These are phyloP conservation scores for Oryza glumipatula DNA, from an alignment of 176 grass and related monocot genomes.

Conservation along the genomic window DNA sequence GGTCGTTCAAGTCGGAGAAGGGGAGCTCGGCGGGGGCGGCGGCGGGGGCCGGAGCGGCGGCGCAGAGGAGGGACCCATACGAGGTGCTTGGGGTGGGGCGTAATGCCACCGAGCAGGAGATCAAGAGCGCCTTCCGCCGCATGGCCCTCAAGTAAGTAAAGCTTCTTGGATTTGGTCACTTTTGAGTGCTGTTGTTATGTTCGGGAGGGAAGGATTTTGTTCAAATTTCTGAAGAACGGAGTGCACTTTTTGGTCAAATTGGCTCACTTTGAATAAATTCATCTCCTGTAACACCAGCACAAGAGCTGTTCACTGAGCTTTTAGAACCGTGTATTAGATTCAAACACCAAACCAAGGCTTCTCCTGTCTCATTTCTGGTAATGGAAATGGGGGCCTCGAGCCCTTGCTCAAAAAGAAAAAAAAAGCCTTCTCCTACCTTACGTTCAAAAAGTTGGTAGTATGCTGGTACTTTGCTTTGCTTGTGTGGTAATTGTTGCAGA, in stretches of 20 bases:
- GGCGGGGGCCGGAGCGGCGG: conserved; percentile 35
- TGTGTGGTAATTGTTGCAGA: neutral
- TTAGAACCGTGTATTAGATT: conserved; percentile 26
- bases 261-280: neutral
- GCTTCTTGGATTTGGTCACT: conserved; percentile 31
- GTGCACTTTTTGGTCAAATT: neutral
- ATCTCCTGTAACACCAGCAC: neutral
- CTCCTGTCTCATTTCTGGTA: neutral
- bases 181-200: neutral
- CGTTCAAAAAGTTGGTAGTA: conserved; percentile 4
- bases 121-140: conserved; percentile 90
- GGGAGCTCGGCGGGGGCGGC: conserved; percentile 36
- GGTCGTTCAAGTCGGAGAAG: conserved; percentile 78
- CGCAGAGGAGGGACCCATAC: conserved; percentile 89
- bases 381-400: no score
- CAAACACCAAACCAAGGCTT: neutral
- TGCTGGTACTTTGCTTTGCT: neutral
- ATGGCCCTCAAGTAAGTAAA: conserved; percentile 97
- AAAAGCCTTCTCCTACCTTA: neutral
- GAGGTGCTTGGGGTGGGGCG: conserved; percentile 82
- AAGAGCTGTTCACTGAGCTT: neutral
- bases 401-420: no score
- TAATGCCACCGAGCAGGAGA: conserved; percentile 93
- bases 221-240: neutral
- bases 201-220: neutral